Evolutionary conservation across 169 alveolate species (phyloP).

Genomic region (Plasmodium inui): DNA sequence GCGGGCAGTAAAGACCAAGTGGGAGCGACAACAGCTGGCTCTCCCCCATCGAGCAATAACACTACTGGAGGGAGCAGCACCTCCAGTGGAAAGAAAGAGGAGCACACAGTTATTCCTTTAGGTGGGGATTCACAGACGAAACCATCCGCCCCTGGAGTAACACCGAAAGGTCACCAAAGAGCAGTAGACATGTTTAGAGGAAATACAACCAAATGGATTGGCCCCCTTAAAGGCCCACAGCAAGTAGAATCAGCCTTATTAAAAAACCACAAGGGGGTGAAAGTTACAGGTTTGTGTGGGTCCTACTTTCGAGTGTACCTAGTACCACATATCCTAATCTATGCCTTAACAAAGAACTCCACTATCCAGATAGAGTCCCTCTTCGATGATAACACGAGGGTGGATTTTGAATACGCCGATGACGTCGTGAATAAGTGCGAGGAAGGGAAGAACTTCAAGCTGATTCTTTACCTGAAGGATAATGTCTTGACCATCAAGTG

Average conservation of each 20-base stretch:
- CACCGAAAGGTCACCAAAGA: background rate
- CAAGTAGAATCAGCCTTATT: conserved; percentile 31
- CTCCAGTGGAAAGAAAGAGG: background rate
- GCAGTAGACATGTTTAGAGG: background rate
- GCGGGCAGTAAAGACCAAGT: background rate
- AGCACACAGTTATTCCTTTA: background rate
- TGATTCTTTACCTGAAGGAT: conserved; percentile 1
- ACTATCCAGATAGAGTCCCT: conserved; percentile 18
- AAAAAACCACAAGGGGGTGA: conserved; percentile 33
- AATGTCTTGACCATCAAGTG: conserved; percentile 23
- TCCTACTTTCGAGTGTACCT: conserved; percentile 10
- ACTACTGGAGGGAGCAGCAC: background rate
- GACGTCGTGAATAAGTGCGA: conserved; percentile 5
- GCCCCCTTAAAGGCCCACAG: background rate
- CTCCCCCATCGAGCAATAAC: background rate
- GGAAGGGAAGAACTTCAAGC: conserved; percentile 7
- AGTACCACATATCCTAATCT: conserved; percentile 26
- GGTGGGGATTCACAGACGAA: background rate
- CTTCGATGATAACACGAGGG: conserved; percentile 8
- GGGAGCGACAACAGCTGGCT: background rate
- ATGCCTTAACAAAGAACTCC: conserved; percentile 17
- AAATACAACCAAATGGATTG: background rate
- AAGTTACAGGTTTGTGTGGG: conserved; percentile 57
- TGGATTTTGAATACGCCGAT: conserved; percentile 7
- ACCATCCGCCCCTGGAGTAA: background rate